phyloP scores from a whole-genome alignment of 192 early-diverging fungal species.

The Backusella luteola region DNA sequence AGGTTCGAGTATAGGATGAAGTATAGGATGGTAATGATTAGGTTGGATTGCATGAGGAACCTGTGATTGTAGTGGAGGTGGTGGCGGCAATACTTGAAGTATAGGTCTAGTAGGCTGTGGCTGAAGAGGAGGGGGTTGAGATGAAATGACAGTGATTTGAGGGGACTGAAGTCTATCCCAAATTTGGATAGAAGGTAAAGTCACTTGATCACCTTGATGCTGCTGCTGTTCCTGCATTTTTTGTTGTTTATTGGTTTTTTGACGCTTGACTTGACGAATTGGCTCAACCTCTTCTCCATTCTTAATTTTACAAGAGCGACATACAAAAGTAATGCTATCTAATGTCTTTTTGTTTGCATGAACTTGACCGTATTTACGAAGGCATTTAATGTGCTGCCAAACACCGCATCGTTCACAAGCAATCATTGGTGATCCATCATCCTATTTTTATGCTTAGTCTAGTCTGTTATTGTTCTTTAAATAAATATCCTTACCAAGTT shows the following conservation, averaged over 20 bases:
- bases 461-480: background rate
- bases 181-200: background rate
- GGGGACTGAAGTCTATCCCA: background rate
- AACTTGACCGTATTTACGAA: constrained; percentile 38
- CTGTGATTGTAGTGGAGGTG: background rate
- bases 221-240: background rate
- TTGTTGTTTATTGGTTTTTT: background rate
- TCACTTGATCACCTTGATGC: background rate
- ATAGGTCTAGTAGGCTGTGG: background rate
- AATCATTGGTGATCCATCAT: constrained; percentile 72
- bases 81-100: background rate
- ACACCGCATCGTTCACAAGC: constrained; percentile 63
- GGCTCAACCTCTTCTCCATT: constrained; percentile 2
- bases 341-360: constrained; percentile 35
- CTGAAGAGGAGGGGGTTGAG: background rate
- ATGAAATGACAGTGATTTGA: background rate
- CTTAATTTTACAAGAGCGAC: constrained; percentile 39
- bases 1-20: background rate
- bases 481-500: constrained; percentile 40
- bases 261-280: background rate
- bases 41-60: background rate
- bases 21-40: background rate
- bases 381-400: constrained; percentile 74
- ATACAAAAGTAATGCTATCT: constrained; percentile 50
- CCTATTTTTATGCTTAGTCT: constrained; percentile 28